Base-by-base conservation (phyloP, 2,329 filamentous ascomycete species). In the Rhynchosporium graminicola region DNA sequence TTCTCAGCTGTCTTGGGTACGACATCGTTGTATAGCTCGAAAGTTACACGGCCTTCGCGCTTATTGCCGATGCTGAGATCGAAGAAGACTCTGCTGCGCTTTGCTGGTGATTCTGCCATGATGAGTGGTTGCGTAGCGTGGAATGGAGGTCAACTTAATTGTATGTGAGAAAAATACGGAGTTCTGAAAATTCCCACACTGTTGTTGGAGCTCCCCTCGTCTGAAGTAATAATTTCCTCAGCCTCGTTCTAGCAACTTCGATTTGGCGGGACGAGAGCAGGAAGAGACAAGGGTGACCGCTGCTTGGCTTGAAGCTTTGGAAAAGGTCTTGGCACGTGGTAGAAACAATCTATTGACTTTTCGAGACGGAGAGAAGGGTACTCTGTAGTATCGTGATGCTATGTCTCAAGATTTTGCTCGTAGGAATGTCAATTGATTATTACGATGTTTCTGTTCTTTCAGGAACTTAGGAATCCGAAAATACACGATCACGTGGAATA, bases 1-100 rank as follows among this genome's bases (percentile, higher is more conserved):
- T 98, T 98, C 73, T 97, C 93, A 68, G 90, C 91, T 4, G 94
- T 98, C 82, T 96, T 97, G 74, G 94, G 94, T 26, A 97, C 93
- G 65, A 96, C 82, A 69, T 85, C 80, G 68, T 80, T 76, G 79
- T 86, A 88, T 65, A 99, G 86, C 80, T 97, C 92, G 78, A 99
- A 94, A 66, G 84, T 87, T 75, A 99, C 82, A 68, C 94, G 89
- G 65, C 92, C 93, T 64, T 86, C 84, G 48, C 85, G 80, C 71
- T 86, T 83, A 63, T 85, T 84, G 74, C 90, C 92, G 74, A 98
- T 89, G 65, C 87, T 82, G 75, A 99, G 88, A 80, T 98, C 93
- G 77, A 99, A 97, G 82, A 89, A 99, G 79, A 97, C 93, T 71
- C 90, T 88, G 75, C 86, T 86, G 45, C 72, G 72, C 33, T 69